These are phyloP conservation scores for Isoetes taiwanensis DNA, from an alignment of 75 land plant genomes.

Conservation along the genomic window DNA sequence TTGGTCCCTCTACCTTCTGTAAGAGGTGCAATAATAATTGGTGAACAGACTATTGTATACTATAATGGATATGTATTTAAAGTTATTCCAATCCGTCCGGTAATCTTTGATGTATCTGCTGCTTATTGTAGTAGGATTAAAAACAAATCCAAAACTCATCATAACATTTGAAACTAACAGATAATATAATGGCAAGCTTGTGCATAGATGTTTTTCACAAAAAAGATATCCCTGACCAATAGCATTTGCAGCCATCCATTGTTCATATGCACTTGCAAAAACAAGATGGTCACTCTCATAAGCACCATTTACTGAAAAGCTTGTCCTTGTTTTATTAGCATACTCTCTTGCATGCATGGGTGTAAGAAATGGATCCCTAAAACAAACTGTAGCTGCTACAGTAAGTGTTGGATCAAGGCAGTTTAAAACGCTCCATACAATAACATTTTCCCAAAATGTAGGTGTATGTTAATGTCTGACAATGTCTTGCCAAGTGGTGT, in stretches of 20 bases:
- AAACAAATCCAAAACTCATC: too few relatives aligned
- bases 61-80: conserved; percentile 77
- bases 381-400: conserved; percentile 17
- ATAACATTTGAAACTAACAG: too few relatives aligned
- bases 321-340: conserved; percentile 13
- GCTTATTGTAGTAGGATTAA: too few relatives aligned
- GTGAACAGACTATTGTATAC: conserved; percentile 95
- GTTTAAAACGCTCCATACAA: conserved; percentile 21
- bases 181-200: too few relatives aligned
- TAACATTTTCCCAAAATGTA: conserved; percentile 21
- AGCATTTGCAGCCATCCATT: conserved; percentile 12
- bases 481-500: conserved; percentile 17
- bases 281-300: conserved; percentile 25
- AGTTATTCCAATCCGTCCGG: conserved; percentile 85
- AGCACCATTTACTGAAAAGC: conserved; percentile 9
- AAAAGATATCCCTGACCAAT: conserved; percentile 9
- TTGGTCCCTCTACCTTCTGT: conserved; percentile 94
- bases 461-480: conserved; percentile 14
- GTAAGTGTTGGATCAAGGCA: conserved; percentile 22
- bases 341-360: conserved; percentile 12
- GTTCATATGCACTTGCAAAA: conserved; percentile 16
- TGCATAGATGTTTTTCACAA: too few relatives aligned
- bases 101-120: too few relatives aligned
- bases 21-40: conserved; percentile 93
- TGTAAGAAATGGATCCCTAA: conserved; percentile 19